Conservation (phyloP, 2,329 filamentous ascomycete genomes). For the Didymellaceae sp. region DNA sequence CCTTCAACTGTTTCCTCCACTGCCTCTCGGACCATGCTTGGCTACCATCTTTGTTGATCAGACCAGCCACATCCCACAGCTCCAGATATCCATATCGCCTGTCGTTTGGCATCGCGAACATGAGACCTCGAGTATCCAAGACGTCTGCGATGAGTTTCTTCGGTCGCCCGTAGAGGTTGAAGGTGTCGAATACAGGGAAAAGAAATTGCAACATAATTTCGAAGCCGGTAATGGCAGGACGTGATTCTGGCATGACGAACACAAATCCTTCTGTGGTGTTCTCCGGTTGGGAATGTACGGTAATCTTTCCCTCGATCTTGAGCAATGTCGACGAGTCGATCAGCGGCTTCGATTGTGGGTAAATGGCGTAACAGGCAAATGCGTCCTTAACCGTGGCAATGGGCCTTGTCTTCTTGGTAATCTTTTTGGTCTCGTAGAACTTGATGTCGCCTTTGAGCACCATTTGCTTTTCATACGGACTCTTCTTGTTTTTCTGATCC, state of each 20-base stretch:
- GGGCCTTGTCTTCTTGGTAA: conserved; percentile 87
- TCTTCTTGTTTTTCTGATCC: conserved; percentile 74
- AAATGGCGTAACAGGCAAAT: conserved; percentile 92
- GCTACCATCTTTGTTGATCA: conserved; percentile 82
- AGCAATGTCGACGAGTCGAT: conserved; percentile 94
- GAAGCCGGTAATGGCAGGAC: conserved; percentile 90
- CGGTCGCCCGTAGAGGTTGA: conserved; percentile 88
- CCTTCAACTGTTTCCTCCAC: conserved; percentile 89
- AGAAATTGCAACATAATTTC: conserved; percentile 94
- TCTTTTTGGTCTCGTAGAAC: conserved; percentile 90
- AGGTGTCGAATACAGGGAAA: conserved; percentile 93
- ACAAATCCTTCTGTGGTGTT: conserved; percentile 89
- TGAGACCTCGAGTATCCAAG: conserved; percentile 84
- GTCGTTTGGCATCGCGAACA: conserved; percentile 97
- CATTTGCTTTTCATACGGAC: conserved; percentile 77
- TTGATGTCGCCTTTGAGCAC: conserved; percentile 88
- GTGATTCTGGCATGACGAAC: conserved; percentile 95
- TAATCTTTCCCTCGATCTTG: conserved; percentile 91
- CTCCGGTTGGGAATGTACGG: conserved; percentile 80
- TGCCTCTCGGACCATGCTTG: conserved; percentile 81
- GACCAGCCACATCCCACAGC: conserved; percentile 78
- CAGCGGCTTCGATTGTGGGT: conserved; percentile 90
- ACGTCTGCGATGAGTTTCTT: conserved; percentile 85
- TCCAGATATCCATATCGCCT: conserved; percentile 90
- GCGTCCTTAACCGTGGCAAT: conserved; percentile 92